Evolutionary conservation across 345 rosid species (phyloP).

Genomic region (Bruguiera parviflora): DNA sequence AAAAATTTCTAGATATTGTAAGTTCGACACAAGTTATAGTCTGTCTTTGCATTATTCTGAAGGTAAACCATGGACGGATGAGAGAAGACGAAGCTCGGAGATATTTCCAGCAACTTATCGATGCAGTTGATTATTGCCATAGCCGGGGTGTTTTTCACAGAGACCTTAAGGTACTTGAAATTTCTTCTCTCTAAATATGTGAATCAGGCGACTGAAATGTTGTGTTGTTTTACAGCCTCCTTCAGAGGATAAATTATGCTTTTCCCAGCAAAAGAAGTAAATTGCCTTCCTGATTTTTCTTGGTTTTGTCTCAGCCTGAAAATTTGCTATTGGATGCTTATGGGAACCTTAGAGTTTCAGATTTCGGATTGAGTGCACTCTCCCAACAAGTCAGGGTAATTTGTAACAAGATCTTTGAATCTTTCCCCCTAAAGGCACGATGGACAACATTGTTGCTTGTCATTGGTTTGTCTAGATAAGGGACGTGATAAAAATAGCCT

Average conservation of each 20-base stretch:
- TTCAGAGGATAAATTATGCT: neutral
- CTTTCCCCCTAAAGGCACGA: neutral
- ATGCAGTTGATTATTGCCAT: slow-evolving; percentile 94
- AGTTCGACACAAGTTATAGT: neutral
- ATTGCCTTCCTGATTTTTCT: slow-evolving; percentile 12
- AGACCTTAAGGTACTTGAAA: slow-evolving; percentile 76
- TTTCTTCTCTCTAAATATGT: slow-evolving; percentile 1
- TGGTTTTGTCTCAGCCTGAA: slow-evolving; percentile 64
- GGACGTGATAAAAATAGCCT: neutral
- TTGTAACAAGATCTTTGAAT: slow-evolving; percentile 2
- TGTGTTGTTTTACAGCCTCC: neutral
- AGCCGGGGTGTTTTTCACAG: slow-evolving; percentile 98
- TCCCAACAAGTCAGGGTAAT: slow-evolving; percentile 96
- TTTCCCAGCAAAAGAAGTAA: neutral
- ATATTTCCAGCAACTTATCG: slow-evolving; percentile 94
- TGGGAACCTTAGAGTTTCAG: slow-evolving; percentile 94
- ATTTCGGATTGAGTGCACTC: slow-evolving; percentile 95
- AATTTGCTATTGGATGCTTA: slow-evolving; percentile 75
- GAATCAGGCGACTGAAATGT: neutral
- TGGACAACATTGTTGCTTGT: neutral
- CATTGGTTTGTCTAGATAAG: neutral
- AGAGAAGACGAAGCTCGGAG: slow-evolving; percentile 81
- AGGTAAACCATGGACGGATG: slow-evolving; percentile 95
- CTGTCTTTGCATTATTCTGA: slow-evolving; percentile 13
- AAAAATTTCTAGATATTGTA: neutral